phyloP scores from a whole-genome alignment of 305 asterid genomes.

The Euphrasia arctica region DNA sequence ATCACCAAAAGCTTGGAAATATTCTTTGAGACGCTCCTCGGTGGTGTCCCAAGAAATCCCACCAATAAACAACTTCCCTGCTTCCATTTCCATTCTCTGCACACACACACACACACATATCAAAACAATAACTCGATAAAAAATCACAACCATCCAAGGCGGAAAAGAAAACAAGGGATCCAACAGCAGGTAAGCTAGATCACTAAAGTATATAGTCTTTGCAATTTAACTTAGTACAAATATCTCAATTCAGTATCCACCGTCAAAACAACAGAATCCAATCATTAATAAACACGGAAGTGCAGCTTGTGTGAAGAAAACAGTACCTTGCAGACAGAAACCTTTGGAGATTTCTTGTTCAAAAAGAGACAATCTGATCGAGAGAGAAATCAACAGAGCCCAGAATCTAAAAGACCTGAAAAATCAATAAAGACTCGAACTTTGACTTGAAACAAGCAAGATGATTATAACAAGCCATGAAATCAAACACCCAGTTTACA shows the following conservation, averaged over 20 bases:
- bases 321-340: constrained; percentile 27
- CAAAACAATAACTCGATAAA: neutral
- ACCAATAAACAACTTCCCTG: constrained; percentile 75
- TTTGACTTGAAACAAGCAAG: constrained; percentile 27
- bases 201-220: constrained; percentile 12
- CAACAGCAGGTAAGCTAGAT: constrained; percentile 19
- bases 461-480: constrained; percentile 11
- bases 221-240: constrained; percentile 11
- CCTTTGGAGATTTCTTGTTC: constrained; percentile 26
- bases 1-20: constrained; percentile 67
- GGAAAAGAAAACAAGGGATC: constrained; percentile 22
- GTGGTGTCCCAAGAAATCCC: constrained; percentile 89
- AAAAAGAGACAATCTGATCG: constrained; percentile 43
- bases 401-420: constrained; percentile 38
- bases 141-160: neutral
- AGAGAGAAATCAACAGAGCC: constrained; percentile 38
- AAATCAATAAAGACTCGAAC: constrained; percentile 32
- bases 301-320: constrained; percentile 17
- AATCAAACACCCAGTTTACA: constrained; percentile 22
- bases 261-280: constrained; percentile 28
- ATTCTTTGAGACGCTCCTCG: constrained; percentile 64
- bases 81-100: constrained; percentile 62
- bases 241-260: constrained; percentile 16
- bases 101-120: neutral
- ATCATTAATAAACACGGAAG: constrained; percentile 4